Evolutionary conservation across 73 alveolate species (phyloP).

Genomic region (Symbiodinium natans): DNA sequence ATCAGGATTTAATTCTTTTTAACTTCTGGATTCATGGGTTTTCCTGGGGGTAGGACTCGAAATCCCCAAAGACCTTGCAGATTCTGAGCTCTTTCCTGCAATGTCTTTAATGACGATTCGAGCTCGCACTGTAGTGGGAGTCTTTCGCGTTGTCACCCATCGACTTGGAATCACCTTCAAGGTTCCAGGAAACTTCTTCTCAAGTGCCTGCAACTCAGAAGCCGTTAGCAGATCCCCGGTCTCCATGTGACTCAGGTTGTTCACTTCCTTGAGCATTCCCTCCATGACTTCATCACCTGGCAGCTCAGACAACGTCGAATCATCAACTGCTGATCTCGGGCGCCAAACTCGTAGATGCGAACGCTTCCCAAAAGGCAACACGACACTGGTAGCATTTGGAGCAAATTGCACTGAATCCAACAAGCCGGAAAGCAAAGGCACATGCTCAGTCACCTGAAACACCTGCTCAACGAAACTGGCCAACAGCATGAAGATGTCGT

Average conservation of each 20-base stretch:
- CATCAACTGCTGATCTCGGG: not conserved
- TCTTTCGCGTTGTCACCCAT: not conserved
- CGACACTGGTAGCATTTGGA: not conserved
- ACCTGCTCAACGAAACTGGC: not conserved
- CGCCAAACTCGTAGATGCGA: not conserved
- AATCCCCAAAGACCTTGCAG: conserved; percentile 3
- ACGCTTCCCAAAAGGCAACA: not conserved
- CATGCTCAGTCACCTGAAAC: not conserved
- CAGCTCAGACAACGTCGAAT: not conserved
- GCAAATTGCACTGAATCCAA: not conserved
- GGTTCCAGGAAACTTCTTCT: not conserved
- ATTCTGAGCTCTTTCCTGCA: not conserved
- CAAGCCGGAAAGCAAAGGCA: not conserved
- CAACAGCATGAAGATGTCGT: not conserved
- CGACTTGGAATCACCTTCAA: not conserved
- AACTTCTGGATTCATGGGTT: no score
- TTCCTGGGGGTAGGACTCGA: not conserved
- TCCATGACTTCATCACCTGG: not conserved
- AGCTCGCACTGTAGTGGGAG: not conserved
- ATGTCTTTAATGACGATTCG: not conserved
- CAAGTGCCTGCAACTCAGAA: not conserved
- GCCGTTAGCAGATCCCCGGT: no score
- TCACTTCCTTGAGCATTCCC: not conserved
- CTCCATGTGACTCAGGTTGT: not conserved
- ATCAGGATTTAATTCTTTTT: no score